phyloP scores from a whole-genome alignment of 352 stramenopile species.

The Globisporangium camurandrum region DNA sequence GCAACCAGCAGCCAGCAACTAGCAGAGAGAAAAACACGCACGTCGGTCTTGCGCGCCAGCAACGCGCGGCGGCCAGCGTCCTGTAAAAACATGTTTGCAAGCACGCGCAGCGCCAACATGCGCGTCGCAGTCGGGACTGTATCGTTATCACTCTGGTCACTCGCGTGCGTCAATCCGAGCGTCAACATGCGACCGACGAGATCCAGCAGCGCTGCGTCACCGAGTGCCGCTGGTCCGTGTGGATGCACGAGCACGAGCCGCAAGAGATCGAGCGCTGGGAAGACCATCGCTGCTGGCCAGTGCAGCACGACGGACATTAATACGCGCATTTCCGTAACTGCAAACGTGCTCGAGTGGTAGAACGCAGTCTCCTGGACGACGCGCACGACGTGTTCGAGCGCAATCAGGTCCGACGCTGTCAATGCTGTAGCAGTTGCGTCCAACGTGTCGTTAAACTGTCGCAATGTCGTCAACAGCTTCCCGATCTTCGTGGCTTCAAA shows the following conservation, averaged over 20 bases:
- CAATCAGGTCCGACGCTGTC: constrained; percentile 38
- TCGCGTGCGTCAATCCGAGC: constrained; percentile 25
- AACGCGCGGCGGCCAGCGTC: constrained; percentile 32
- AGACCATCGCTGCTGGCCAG: constrained; percentile 75
- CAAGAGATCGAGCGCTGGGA: constrained; percentile 90
- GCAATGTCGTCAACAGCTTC: constrained; percentile 89
- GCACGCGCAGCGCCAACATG: constrained; percentile 65
- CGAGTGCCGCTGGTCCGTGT: constrained; percentile 44
- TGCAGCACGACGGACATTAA: constrained; percentile 52
- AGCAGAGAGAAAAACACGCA: constrained; percentile 9
- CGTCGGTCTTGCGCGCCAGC: constrained; percentile 44
- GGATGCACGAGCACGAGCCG: constrained; percentile 88
- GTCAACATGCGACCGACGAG: constrained; percentile 29
- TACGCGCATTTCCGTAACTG: constrained; percentile 40
- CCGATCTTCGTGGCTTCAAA: constrained; percentile 91
- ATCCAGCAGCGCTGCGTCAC: constrained; percentile 21
- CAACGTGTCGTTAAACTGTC: constrained; percentile 85
- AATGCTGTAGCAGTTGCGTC: constrained; percentile 17
- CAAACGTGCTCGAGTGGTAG: constrained; percentile 90
- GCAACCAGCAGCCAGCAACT: not conserved
- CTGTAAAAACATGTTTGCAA: constrained; percentile 74
- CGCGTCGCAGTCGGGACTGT: constrained; percentile 59
- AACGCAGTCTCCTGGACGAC: constrained; percentile 77
- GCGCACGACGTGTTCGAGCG: constrained; percentile 46
- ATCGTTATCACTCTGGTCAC: constrained; percentile 17